phyloP scores from a whole-genome alignment of 352 stramenopile species.

The Phytophthora citrophthora region DNA sequence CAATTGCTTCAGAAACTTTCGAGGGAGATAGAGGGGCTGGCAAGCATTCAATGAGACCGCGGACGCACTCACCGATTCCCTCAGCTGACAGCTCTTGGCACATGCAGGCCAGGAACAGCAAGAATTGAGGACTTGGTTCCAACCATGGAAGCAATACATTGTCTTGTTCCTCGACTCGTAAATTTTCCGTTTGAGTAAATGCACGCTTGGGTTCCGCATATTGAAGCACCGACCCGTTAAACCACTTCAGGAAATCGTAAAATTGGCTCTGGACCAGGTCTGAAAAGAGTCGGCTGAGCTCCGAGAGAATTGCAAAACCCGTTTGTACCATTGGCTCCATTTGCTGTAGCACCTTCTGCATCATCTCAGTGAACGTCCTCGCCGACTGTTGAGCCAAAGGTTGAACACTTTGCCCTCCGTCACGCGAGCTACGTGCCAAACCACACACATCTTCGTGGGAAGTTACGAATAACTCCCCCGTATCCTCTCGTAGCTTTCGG shows the following conservation, averaged over 20 bases:
- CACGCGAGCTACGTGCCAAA: slow-evolving; percentile 38
- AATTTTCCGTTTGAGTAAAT: slow-evolving; percentile 29
- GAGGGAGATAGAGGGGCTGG: slow-evolving; percentile 36
- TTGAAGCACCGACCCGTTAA: slow-evolving; percentile 63
- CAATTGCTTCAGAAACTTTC: slow-evolving; percentile 22
- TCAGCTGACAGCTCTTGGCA: slow-evolving; percentile 67
- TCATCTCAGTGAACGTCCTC: slow-evolving; percentile 67
- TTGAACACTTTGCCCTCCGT: slow-evolving; percentile 50
- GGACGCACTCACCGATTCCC: slow-evolving; percentile 75
- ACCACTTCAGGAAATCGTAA: slow-evolving; percentile 85
- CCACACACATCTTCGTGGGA: slow-evolving; percentile 55
- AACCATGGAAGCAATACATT: slow-evolving; percentile 55
- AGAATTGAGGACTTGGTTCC: slow-evolving; percentile 66
- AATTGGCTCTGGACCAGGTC: slow-evolving; percentile 82
- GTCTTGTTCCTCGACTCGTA: slow-evolving; percentile 32
- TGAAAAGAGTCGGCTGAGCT: slow-evolving; percentile 80
- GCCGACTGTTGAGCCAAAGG: slow-evolving; percentile 64
- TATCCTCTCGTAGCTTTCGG: slow-evolving; percentile 60
- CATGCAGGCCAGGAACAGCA: slow-evolving; percentile 76
- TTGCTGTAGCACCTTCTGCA: slow-evolving; percentile 80
- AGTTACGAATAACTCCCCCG: slow-evolving; percentile 60
- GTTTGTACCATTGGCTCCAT: slow-evolving; percentile 82
- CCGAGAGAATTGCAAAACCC: slow-evolving; percentile 61
- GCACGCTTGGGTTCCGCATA: slow-evolving; percentile 79
- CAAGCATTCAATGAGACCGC: slow-evolving; percentile 75